These are phyloP conservation scores for Porogramme epimiltina DNA, from an alignment of 1,284 basidiomycete species.

Conservation along the genomic window DNA sequence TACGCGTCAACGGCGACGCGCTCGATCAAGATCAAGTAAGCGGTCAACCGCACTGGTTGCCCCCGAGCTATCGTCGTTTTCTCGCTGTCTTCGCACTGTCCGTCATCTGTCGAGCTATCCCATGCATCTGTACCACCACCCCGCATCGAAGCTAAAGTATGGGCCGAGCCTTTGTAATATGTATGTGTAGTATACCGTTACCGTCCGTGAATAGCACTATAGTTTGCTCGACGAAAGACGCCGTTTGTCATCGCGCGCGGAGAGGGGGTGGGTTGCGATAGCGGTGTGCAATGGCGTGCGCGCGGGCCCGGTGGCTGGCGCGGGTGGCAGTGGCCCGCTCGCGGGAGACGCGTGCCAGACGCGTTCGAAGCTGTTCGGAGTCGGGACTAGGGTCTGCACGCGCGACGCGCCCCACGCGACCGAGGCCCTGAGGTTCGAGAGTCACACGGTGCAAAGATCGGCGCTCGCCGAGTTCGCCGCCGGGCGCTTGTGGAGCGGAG, in stretches of 20 bases:
- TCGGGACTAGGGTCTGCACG: no score
- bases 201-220: constrained; percentile 2
- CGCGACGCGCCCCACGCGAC: no score
- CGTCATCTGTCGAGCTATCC: constrained; percentile 7
- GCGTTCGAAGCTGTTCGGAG: no score
- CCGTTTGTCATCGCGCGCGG: no score
- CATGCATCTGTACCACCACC: constrained; percentile 26
- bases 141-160: constrained; percentile 14
- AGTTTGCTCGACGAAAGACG: no score
- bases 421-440: no score
- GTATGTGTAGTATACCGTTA: constrained; percentile 17
- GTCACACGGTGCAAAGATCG: not conserved
- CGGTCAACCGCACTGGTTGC: not conserved
- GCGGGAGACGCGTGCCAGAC: no score
- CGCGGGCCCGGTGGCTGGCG: no score
- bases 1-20: constrained; percentile 24
- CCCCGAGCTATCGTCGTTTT: not conserved
- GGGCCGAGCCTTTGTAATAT: constrained; percentile 14
- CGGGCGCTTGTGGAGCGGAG: not conserved
- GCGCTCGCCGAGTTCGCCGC: not conserved
- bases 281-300: no score
- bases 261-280: no score
- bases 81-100: constrained; percentile 11
- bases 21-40: constrained; percentile 34
- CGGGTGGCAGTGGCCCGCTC: no score